phyloP scores from a whole-genome alignment of 148 eudicot species.

The Silene conica region DNA sequence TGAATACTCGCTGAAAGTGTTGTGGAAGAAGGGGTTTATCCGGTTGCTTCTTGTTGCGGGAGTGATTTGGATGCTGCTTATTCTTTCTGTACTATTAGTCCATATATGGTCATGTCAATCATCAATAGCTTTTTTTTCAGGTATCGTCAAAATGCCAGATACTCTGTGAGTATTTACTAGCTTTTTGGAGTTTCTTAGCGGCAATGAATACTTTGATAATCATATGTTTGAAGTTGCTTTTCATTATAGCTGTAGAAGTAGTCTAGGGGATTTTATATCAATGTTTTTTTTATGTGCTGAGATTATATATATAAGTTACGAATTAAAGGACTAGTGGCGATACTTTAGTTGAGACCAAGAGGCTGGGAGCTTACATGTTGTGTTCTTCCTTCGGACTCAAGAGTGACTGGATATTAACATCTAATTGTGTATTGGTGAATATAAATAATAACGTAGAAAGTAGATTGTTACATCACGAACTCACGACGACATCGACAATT shows the following conservation, averaged over 20 bases:
- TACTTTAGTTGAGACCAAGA: neutral
- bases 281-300: neutral
- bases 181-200: neutral
- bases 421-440: neutral
- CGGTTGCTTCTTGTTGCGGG: constrained; percentile 82
- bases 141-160: constrained; percentile 31
- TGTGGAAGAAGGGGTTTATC: constrained; percentile 83
- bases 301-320: too few relatives aligned
- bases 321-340: too few relatives aligned
- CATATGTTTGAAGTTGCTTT: neutral
- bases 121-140: constrained; percentile 82
- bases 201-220: neutral
- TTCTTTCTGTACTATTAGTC: constrained; percentile 59
- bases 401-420: neutral
- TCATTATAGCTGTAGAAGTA: neutral
- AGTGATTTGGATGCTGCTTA: constrained; percentile 83
- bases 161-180: too few relatives aligned
- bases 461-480: neutral
- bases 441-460: neutral
- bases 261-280: neutral
- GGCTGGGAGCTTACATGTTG: neutral
- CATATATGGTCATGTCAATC: constrained; percentile 98
- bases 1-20: constrained; percentile 52
- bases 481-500: neutral
- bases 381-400: constrained; percentile 2